Evolutionary conservation across 2,329 filamentous ascomycete species (phyloP).

Genomic region (Venturia oleaginea): DNA sequence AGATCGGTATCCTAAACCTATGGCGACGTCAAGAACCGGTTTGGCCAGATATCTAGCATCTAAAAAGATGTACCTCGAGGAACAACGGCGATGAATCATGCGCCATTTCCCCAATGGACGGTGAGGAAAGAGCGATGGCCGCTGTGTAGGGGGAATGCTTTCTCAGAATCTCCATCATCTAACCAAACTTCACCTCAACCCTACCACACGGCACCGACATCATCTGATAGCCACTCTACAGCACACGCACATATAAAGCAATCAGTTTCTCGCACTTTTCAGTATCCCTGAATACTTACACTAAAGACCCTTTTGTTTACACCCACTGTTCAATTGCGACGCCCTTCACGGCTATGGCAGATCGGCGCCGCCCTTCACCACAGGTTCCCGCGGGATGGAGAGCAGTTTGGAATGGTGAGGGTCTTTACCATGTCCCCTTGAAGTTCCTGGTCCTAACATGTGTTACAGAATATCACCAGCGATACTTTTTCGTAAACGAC

Average conservation of each 20-base stretch:
- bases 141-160: background rate
- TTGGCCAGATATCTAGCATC: too few relatives aligned
- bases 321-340: background rate
- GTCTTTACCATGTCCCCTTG: too few relatives aligned
- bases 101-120: too few relatives aligned
- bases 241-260: background rate
- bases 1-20: too few relatives aligned
- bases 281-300: too few relatives aligned
- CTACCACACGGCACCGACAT: background rate
- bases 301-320: background rate
- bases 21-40: too few relatives aligned
- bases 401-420: conserved; percentile 9
- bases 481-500: background rate
- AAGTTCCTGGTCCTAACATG: background rate
- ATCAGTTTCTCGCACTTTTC: too few relatives aligned
- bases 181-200: background rate
- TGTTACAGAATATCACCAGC: background rate
- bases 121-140: background rate
- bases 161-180: background rate
- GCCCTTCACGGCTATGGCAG: background rate
- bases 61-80: too few relatives aligned
- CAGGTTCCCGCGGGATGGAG: background rate
- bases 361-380: conserved; percentile 1
- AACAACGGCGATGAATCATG: too few relatives aligned
- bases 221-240: background rate